Conservation (phyloP, 441 rosid genomes). For the Adansonia rubrostipa region DNA sequence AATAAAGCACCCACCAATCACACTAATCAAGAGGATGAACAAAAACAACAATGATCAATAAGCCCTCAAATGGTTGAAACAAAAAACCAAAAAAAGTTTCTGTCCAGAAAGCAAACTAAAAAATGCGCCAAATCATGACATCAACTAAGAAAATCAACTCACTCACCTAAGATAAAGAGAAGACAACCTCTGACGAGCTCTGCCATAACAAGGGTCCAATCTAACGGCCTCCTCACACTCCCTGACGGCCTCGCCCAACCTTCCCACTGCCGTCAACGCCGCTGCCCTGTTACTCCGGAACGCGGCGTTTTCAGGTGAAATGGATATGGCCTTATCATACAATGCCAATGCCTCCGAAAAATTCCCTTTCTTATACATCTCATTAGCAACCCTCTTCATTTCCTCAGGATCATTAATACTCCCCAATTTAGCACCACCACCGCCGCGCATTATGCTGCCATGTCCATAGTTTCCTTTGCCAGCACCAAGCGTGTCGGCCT, state of each 20-base stretch:
- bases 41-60: neutral
- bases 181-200: constrained; percentile 67
- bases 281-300: constrained; percentile 71
- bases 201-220: constrained; percentile 51
- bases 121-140: neutral
- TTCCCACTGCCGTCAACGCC: constrained; percentile 58
- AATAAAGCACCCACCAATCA: constrained; percentile 25
- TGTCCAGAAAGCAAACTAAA: neutral
- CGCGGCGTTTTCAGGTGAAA: constrained; percentile 62
- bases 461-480: constrained; percentile 73
- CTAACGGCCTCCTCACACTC: constrained; percentile 70
- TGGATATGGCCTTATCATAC: constrained; percentile 60
- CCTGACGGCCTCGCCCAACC: constrained; percentile 59
- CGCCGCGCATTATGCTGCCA: constrained; percentile 60
- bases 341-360: constrained; percentile 55
- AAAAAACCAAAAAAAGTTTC: neutral
- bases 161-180: constrained; percentile 66
- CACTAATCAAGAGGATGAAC: constrained; percentile 17
- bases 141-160: neutral
- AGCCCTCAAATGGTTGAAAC: neutral
- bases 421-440: constrained; percentile 25
- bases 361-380: constrained; percentile 58
- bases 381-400: constrained; percentile 66
- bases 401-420: constrained; percentile 44
- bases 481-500: constrained; percentile 50